A percentile compares a stretch with the other conserved stretches of the same genome.
Conservation (phyloP, 2,329 filamentous ascomycete species). For the Pestalotiopsis sp. region DNA sequence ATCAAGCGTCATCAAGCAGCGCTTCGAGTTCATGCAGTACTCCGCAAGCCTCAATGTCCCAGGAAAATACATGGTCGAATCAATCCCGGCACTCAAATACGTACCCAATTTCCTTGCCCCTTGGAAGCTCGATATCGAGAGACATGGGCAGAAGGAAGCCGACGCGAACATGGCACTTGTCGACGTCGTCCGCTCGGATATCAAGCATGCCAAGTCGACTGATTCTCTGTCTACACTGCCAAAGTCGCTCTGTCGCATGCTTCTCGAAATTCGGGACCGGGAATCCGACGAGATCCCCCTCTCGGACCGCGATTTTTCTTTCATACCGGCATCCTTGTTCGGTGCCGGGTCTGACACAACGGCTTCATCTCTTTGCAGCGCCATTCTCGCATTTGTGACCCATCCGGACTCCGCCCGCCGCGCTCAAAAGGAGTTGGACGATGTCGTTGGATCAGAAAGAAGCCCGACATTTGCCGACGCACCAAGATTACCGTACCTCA, state of each 20-base stretch:
- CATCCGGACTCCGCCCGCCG: slow-evolving; percentile 46
- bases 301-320: slow-evolving; percentile 43
- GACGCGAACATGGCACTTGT: slow-evolving; percentile 4
- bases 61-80: slow-evolving; percentile 7
- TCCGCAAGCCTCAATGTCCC: slow-evolving; percentile 2
- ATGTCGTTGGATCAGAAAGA: slow-evolving; percentile 46
- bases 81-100: slow-evolving; percentile 3
- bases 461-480: slow-evolving; percentile 49
- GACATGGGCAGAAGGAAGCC: background rate
- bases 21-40: slow-evolving; percentile 8
- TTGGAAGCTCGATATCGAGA: slow-evolving; percentile 1
- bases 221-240: background rate
- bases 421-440: slow-evolving; percentile 54
- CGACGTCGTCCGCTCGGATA: background rate
- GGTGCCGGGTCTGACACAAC: slow-evolving; percentile 50
- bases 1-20: slow-evolving; percentile 5
- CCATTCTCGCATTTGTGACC: slow-evolving; percentile 49
- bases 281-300: slow-evolving; percentile 39
- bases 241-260: slow-evolving; percentile 1
- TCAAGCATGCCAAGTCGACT: background rate
- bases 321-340: slow-evolving; percentile 48
- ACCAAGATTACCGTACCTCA: slow-evolving; percentile 50
- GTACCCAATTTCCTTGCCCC: background rate
- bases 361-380: slow-evolving; percentile 45
- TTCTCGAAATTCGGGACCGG: slow-evolving; percentile 32